These are phyloP conservation scores for Kurtzmaniella quercitrusa DNA, from an alignment of 1,139 yeast genomes.

Conservation along the genomic window DNA sequence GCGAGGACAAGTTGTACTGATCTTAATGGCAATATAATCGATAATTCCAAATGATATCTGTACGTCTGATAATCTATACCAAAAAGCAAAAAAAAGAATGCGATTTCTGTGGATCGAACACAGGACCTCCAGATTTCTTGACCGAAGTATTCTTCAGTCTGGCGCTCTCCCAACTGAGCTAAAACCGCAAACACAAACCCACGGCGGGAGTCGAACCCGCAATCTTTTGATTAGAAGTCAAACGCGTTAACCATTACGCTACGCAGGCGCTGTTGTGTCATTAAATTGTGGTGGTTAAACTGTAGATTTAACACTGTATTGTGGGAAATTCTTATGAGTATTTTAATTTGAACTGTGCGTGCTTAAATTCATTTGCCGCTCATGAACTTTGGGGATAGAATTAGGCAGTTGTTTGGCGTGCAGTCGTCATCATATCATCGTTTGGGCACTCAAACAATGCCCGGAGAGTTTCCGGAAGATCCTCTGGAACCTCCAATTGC, in stretches of 20 bases:
- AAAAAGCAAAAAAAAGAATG: constrained; percentile 44
- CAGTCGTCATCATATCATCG: not conserved
- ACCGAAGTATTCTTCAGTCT: constrained; percentile 61
- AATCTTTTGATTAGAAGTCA: constrained; percentile 17
- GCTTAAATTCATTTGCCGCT: not conserved
- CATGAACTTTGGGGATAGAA: not conserved
- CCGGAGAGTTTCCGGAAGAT: constrained; percentile 6
- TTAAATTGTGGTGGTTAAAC: not conserved
- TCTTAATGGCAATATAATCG: no score
- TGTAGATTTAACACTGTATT: no score
- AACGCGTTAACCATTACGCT: constrained; percentile 17
- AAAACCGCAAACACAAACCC: constrained; percentile 45
- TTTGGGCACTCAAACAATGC: constrained; percentile 1
- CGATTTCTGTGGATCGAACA: constrained; percentile 93
- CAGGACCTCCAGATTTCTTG: constrained; percentile 78
- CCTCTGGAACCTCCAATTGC: not conserved
- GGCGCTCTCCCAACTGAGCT: constrained; percentile 92
- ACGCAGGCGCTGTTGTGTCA: constrained; percentile 11
- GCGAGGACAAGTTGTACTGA: no score
- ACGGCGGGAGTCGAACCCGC: constrained; percentile 18
- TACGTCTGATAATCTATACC: no score
- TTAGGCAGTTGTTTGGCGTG: not conserved
- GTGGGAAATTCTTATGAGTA: no score
- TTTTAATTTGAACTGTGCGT: not conserved
- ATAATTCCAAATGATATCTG: no score